Evolutionary conservation across 1,139 yeast genomes (phyloP).

Genomic region (Scheffersomyces cryptocercus): DNA sequence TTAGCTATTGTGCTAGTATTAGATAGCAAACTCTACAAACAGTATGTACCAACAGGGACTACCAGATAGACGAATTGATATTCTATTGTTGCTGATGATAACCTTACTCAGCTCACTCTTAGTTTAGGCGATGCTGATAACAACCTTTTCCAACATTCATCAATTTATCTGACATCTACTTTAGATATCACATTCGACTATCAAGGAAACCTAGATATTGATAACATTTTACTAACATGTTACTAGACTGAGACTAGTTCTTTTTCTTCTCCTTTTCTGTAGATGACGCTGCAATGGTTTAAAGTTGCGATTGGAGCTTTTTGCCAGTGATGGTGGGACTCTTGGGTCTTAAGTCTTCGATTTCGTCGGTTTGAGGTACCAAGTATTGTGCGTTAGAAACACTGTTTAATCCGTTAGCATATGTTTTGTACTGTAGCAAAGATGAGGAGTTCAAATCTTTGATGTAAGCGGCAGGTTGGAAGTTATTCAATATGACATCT

Average conservation of each 20-base stretch:
- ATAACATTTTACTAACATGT: no score
- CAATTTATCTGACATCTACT: slow-evolving; percentile 24
- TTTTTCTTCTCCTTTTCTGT: no score
- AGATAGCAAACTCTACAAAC: no score
- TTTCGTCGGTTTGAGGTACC: slow-evolving; percentile 69
- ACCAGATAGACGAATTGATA: not conserved
- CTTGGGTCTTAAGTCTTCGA: slow-evolving; percentile 80
- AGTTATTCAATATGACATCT: slow-evolving; percentile 73
- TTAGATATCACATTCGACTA: no score
- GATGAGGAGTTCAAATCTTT: slow-evolving; percentile 37
- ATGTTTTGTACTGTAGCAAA: slow-evolving; percentile 26
- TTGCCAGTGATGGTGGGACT: slow-evolving; percentile 50
- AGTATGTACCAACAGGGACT: no score
- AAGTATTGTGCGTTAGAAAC: slow-evolving; percentile 33
- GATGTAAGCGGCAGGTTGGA: slow-evolving; percentile 39
- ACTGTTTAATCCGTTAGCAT: slow-evolving; percentile 15
- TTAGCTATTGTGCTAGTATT: no score
- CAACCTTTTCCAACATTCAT: slow-evolving; percentile 48
- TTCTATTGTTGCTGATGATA: slow-evolving; percentile 42
- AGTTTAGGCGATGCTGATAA: slow-evolving; percentile 53
- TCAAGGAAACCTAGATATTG: no score
- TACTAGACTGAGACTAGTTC: no score
- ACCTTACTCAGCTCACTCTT: slow-evolving; percentile 59
- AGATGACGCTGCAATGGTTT: no score
- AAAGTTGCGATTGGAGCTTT: not conserved